These are phyloP conservation scores for Fusarium napiforme DNA, from an alignment of 2,329 filamentous ascomycete genomes.

Conservation along the genomic window DNA sequence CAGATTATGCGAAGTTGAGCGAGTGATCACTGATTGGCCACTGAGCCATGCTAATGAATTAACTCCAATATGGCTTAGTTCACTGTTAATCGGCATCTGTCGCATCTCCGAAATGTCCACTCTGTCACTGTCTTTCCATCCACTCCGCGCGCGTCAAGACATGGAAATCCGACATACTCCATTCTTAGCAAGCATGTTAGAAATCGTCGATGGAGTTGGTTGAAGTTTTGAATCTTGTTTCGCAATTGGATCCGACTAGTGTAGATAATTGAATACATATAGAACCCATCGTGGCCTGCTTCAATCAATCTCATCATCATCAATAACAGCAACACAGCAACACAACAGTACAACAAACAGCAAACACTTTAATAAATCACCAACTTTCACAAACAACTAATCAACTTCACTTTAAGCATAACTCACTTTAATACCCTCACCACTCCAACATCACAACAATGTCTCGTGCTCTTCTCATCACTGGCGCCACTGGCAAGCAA, in stretches of 20 bases:
- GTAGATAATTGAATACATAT: neutral
- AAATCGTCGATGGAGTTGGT: neutral
- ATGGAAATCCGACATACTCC: conserved; percentile 8
- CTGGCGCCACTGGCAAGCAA: conserved; percentile 30
- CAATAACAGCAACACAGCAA: neutral
- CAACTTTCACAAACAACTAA: neutral
- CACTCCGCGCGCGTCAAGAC: neutral
- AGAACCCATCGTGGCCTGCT: neutral
- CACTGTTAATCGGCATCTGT: neutral
- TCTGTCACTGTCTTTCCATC: neutral
- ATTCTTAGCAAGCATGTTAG: neutral
- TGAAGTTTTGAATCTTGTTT: neutral
- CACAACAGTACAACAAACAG: neutral
- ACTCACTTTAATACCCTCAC: accelerated
- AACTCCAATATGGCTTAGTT: no score
- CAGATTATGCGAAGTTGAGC: accelerated
- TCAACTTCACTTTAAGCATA: neutral
- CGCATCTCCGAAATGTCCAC: neutral
- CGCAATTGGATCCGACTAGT: accelerated
- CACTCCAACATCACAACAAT: neutral
- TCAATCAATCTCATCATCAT: neutral
- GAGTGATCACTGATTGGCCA: neutral
- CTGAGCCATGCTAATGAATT: no score
- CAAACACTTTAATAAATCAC: neutral
- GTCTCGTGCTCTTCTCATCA: conserved; percentile 32